Base-by-base conservation (phyloP, 1,139 yeast species). In the Kodamaea anthophila region DNA sequence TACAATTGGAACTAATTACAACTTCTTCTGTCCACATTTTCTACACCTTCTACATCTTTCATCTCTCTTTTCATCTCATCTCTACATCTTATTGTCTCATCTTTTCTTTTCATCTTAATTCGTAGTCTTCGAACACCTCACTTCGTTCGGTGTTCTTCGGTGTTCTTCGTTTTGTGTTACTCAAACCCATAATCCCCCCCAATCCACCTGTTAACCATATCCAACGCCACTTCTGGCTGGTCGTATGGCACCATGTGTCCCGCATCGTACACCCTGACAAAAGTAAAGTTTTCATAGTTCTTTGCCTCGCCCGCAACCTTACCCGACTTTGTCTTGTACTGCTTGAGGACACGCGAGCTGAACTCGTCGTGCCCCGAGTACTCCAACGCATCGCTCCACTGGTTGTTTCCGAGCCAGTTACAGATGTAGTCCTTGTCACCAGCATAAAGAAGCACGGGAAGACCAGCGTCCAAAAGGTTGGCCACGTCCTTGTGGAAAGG, bases 191-290 rank as follows among this genome's bases (percentile, higher is more conserved):
- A 65, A 40, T 72, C 71, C 13, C 79, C 79, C 28, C 52, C 49
- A 33, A 83, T 55, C 95, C 95, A 86, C 50, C 78, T 65, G 61
- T 82, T 81, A 38, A 86, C 70, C 85, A 86, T 77, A 35, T 74
- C 84, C 41, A 81, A 66, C 5, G 93, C 60, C 42, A 70, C 68
- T 52, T 70, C 77, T 15, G 94, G 94, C 58, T 82, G 91, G 53
- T 86, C 85, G 44, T 60, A 77, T 15, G 95, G 94, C 38, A 77
- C 84, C 85, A 78, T 77, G 53, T 78, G 86, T 13, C 85, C 85
- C 34, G 81, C 84, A 41, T 70, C 78, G 43, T 62, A 77, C 5
- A 78, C 64, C 51, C 84, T 66, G 47, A 77, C 58, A 56, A 74
- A 78, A 3, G 84, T 74, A 40, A 78, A 69, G 30, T 68, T 59